These are phyloP conservation scores for Tricholomella constricta DNA, from an alignment of 768 basidiomycete genomes.

Conservation along the genomic window DNA sequence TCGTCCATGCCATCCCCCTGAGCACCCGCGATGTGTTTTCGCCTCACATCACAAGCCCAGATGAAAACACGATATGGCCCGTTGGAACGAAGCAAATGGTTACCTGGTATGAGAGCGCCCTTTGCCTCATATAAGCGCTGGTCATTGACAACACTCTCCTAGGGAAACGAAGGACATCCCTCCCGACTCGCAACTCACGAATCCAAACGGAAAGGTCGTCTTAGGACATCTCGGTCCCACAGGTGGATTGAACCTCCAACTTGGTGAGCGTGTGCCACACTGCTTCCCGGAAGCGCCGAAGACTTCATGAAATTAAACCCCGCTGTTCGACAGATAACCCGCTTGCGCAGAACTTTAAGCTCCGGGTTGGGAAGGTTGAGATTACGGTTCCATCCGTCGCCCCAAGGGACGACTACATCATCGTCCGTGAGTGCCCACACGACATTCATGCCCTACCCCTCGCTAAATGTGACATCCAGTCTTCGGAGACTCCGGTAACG, in stretches of 20 bases:
- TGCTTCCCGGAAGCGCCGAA: neutral
- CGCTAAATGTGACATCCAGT: constrained; percentile 38
- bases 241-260: constrained; percentile 53
- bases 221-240: constrained; percentile 48
- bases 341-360: constrained; percentile 55
- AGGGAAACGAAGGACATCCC: constrained; percentile 57
- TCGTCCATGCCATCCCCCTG: constrained; percentile 39
- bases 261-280: constrained; percentile 39
- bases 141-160: neutral
- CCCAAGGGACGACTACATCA: constrained; percentile 50
- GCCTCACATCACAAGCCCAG: constrained; percentile 53
- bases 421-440: constrained; percentile 54
- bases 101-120: constrained; percentile 46
- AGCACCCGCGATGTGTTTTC: constrained; percentile 45
- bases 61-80: constrained; percentile 48
- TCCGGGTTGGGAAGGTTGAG: constrained; percentile 48
- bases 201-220: constrained; percentile 49
- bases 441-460: neutral
- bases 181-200: constrained; percentile 46
- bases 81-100: constrained; percentile 49
- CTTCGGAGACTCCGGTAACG: constrained; percentile 69
- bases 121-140: neutral
- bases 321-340: constrained; percentile 46
- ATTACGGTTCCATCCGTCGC: constrained; percentile 55
- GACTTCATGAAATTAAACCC: neutral